These are phyloP conservation scores for Taphrina flavorubra DNA, from an alignment of 1,139 yeast genomes.

Conservation along the genomic window DNA sequence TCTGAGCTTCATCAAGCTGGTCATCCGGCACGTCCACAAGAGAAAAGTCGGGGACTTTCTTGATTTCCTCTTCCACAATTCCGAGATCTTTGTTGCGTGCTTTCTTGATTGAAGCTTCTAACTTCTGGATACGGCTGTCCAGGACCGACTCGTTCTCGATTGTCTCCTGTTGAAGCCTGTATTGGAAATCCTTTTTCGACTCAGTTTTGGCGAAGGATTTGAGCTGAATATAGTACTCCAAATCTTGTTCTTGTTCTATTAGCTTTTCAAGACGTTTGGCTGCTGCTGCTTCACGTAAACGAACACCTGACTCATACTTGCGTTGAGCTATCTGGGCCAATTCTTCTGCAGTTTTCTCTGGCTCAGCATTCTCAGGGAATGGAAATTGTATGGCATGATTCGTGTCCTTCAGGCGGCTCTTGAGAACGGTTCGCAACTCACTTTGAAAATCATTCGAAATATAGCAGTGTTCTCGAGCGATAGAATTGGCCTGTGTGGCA, in stretches of 20 bases:
- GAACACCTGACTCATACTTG: slow-evolving; percentile 81
- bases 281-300: slow-evolving; percentile 92
- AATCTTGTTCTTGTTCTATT: slow-evolving; percentile 79
- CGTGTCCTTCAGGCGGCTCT: slow-evolving; percentile 67
- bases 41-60: slow-evolving; percentile 67
- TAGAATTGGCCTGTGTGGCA: slow-evolving; percentile 65
- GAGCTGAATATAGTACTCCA: slow-evolving; percentile 60
- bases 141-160: slow-evolving; percentile 77
- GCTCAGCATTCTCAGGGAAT: slow-evolving; percentile 65
- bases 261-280: slow-evolving; percentile 79
- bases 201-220: slow-evolving; percentile 18
- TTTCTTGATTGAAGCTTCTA: slow-evolving; percentile 71
- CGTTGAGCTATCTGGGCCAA: slow-evolving; percentile 75
- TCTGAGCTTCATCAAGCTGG: slow-evolving; percentile 75
- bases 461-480: slow-evolving; percentile 79
- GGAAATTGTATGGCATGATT: slow-evolving; percentile 87
- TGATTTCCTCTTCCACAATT: slow-evolving; percentile 59
- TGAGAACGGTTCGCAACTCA: slow-evolving; percentile 65
- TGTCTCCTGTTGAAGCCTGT: slow-evolving; percentile 70
- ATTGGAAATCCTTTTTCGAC: slow-evolving; percentile 60
- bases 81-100: slow-evolving; percentile 70
- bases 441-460: slow-evolving; percentile 65
- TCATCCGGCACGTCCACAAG: slow-evolving; percentile 83
- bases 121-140: slow-evolving; percentile 66
- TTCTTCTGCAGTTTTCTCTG: slow-evolving; percentile 84